A percentile compares a stretch with the other conserved stretches of the same genome.
Conservation (phyloP, 2,329 filamentous ascomycete species). For the Tolypocladium amazonense region DNA sequence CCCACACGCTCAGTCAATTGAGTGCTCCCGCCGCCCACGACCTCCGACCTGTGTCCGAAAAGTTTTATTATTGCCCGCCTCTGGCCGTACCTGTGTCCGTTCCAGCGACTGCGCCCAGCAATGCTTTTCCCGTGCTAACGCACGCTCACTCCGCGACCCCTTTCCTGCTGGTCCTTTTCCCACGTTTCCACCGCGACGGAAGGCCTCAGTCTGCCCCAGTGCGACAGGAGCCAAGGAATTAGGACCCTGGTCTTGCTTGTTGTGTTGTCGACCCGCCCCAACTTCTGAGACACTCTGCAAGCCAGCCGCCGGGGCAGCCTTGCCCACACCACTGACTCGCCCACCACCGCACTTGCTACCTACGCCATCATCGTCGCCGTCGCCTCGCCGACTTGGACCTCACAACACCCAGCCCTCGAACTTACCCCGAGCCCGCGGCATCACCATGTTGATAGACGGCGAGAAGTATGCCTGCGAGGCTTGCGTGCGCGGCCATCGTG, state of each 20-base stretch:
- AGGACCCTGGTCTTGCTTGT: conserved; percentile 4
- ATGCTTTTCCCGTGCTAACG: not conserved
- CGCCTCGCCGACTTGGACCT: not conserved
- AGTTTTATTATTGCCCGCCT: conserved; percentile 13
- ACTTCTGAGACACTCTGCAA: conserved; percentile 8
- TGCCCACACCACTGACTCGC: conserved; percentile 3
- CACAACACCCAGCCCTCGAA: not conserved
- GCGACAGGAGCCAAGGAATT: conserved; percentile 6
- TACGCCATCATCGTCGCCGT: not conserved
- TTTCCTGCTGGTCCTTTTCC: not conserved
- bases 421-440: not conserved
- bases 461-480: conserved; percentile 98
- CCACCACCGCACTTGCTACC: not conserved
- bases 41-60: conserved; percentile 18
- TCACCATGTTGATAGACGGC: conserved; percentile 73
- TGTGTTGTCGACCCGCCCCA: conserved; percentile 5
- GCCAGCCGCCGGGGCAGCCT: conserved; percentile 6
- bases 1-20: conserved; percentile 6
- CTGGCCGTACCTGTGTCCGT: not conserved
- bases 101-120: not conserved
- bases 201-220: conserved; percentile 3
- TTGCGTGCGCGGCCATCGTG: conserved; percentile 95
- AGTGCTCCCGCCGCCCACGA: conserved; percentile 8
- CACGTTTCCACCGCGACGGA: conserved; percentile 7
- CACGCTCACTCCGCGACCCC: conserved; percentile 10